Evolutionary conservation across 495 filamentous ascomycete species (phyloP), one percentile per base, ranked within the genome.

Genomic region (Aspergillus wentii): DNA sequence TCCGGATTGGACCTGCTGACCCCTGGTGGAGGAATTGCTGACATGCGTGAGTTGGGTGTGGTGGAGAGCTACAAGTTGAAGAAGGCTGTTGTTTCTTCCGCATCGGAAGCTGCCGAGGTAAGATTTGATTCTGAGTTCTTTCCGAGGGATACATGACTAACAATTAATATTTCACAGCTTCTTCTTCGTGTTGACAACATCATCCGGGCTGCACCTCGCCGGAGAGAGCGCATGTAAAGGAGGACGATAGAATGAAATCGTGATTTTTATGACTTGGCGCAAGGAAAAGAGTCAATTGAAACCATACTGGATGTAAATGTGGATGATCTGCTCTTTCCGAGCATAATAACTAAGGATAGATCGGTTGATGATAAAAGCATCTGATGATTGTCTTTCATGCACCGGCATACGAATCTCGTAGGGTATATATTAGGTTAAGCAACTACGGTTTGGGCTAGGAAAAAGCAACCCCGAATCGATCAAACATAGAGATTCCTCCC

Each of bases 61-160:
- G 84, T 98, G 54, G 92, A 98, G 68, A 94, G 88, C 54, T 98
- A 96, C 72, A 97, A 98, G 73, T 67, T 98, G 58, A 98, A 98
- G 78, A 83, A 82, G 59, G 92, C 92, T 10, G 92, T 98, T 40
- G 92, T 98, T 23, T 87, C 82, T 17, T 95, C 88, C 39, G 92
- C 92, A 9, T 89, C 86, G 16, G 92, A 98, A 67, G 92, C 92
- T 22, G 91, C 92, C 39, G 94, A 98, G 78, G 89, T 95, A 72
- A 63, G 79, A 25, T 39, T 33, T 20, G 28, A 17, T 30, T 33
- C 4, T 14, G 11, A 14, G 17, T 15, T 32, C 8, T 19, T 29
- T 17, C 2, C 17, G 5, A 14, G 7, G 11, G 13, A 31, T 18
- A 18, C 14, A 7, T 21, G 10, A 11, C 52, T 30, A 44, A 35